Conservation (phyloP, 179 eudicot genomes). For the Spinacia oleracea region DNA sequence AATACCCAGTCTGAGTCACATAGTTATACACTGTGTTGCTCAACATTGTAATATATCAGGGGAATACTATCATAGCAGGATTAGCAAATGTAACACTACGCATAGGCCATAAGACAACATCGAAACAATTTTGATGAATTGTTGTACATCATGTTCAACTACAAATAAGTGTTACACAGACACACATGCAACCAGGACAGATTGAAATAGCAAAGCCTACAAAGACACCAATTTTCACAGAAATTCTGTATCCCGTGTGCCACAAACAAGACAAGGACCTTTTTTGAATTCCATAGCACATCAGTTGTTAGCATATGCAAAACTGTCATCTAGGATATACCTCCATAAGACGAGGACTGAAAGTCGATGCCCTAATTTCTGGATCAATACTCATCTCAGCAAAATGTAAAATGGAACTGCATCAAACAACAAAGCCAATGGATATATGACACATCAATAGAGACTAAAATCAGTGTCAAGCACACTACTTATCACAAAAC, state of each 20-base stretch:
- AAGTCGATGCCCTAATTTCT: constrained; percentile 67
- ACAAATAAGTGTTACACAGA: background rate
- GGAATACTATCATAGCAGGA: background rate
- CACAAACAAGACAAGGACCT: background rate
- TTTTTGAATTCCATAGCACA: background rate
- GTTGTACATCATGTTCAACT: background rate
- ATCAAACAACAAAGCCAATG: constrained; percentile 28
- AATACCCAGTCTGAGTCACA: no score
- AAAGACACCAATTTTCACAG: background rate
- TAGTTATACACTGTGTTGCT: background rate
- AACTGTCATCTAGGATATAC: constrained; percentile 31
- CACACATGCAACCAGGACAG: background rate
- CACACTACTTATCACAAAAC: constrained; percentile 1
- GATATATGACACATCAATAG: constrained; percentile 4
- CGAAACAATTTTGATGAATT: background rate
- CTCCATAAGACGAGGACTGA: constrained; percentile 99
- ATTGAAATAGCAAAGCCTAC: background rate
- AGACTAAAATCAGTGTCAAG: constrained; percentile 13
- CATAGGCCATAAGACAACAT: background rate
- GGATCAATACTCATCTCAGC: constrained; percentile 84
- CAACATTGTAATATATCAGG: background rate
- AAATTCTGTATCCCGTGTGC: background rate
- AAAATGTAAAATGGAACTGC: constrained; percentile 79
- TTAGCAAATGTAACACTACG: background rate
- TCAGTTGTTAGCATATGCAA: background rate